Percentiles rank a stretch among this genome's conserved stretches.
These are phyloP conservation scores for Solanum corneliomulleri DNA, from an alignment of 257 asterid genomes.

Conservation along the genomic window DNA sequence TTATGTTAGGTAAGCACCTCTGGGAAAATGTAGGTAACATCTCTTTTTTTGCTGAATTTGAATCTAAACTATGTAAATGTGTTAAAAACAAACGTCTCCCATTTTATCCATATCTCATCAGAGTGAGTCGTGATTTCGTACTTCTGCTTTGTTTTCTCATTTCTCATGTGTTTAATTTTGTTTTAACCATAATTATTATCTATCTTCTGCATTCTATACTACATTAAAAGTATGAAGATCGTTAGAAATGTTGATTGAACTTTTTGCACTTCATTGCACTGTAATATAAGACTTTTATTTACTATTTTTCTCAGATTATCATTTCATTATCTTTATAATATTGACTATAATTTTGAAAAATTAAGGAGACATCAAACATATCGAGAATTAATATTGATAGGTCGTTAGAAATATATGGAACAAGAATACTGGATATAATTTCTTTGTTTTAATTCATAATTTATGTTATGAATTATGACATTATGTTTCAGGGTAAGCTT, in stretches of 20 bases:
- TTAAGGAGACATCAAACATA: neutral
- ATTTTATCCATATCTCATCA: neutral
- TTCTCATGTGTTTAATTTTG: too few species aligned
- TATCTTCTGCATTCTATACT: neutral
- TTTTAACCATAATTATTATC: neutral
- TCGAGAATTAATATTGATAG: neutral
- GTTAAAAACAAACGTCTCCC: neutral
- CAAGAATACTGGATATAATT: neutral
- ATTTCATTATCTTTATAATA: neutral
- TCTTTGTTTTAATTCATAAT: neutral
- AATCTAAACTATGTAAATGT: neutral
- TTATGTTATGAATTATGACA: neutral
- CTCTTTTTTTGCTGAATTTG: neutral
- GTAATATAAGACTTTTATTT: neutral
- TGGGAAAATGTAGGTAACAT: neutral
- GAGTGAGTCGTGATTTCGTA: neutral
- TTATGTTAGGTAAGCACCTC: neutral
- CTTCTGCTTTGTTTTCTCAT: neutral
- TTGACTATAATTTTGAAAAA: neutral
- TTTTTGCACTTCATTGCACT: neutral
- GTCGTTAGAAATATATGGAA: neutral
- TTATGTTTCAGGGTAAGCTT: constrained; percentile 3
- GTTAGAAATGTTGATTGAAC: neutral
- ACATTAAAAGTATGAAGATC: neutral
- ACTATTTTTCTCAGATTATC: neutral